Conservation (phyloP, 495 filamentous ascomycete genomes). For the Aspergillus saccharolyticus region DNA sequence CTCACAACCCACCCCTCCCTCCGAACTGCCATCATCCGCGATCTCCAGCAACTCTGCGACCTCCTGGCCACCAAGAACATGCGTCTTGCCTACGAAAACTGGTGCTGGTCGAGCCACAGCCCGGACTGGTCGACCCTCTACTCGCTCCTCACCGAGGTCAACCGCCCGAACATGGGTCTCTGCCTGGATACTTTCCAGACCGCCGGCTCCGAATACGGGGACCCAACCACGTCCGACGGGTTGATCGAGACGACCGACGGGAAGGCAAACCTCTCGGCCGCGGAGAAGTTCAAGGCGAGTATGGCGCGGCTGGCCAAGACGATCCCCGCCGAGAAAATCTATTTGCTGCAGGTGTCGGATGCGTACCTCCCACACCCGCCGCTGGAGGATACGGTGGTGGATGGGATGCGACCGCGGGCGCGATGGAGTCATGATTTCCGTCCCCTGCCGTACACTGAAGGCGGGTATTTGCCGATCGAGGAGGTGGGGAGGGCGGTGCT, state of each 20-base stretch:
- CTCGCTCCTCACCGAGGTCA: slow-evolving; percentile 56
- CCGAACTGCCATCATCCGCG: slow-evolving; percentile 47
- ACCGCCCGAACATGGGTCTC: slow-evolving; percentile 63
- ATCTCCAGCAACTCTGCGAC: slow-evolving; percentile 61
- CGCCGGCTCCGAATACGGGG: slow-evolving; percentile 68
- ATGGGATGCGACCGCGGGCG: slow-evolving; percentile 52
- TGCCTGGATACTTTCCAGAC: slow-evolving; percentile 84
- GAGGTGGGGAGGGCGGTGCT: slow-evolving; percentile 63
- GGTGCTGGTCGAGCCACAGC: slow-evolving; percentile 76
- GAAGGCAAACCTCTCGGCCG: slow-evolving; percentile 37
- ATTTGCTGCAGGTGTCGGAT: slow-evolving; percentile 70
- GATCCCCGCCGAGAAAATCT: slow-evolving; percentile 68
- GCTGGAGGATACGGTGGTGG: slow-evolving; percentile 38
- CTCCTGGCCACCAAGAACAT: slow-evolving; percentile 52
- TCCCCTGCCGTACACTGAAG: slow-evolving; percentile 60
- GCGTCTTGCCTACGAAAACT: slow-evolving; percentile 74
- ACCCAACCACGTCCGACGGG: slow-evolving; percentile 64
- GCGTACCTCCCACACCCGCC: slow-evolving; percentile 61
- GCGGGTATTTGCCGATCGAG: slow-evolving; percentile 67
- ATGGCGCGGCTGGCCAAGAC: slow-evolving; percentile 49
- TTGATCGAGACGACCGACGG: slow-evolving; percentile 39
- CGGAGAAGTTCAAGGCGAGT: slow-evolving; percentile 45
- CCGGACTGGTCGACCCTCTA: slow-evolving; percentile 64
- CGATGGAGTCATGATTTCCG: slow-evolving; percentile 70
- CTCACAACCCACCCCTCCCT: slow-evolving; percentile 36